A percentile compares a stretch with the other conserved stretches of the same genome.
Evolutionary conservation across 2,329 filamentous ascomycete species (phyloP).

Genomic region (Epichloe elymi): DNA sequence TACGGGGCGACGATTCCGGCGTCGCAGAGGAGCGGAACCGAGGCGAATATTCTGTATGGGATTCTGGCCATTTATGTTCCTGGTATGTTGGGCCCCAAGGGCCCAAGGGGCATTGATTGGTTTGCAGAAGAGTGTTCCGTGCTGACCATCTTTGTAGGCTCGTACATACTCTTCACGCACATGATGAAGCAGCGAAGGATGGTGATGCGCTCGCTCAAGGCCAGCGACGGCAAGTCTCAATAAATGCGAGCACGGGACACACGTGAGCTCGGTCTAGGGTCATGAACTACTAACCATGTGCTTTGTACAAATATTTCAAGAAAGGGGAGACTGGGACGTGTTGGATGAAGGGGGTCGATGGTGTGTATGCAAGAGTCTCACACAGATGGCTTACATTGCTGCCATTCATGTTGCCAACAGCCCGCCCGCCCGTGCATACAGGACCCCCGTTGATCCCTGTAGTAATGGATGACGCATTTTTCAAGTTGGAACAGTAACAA

Average conservation of each 20-base stretch:
- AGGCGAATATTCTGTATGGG: slow-evolving; percentile 47
- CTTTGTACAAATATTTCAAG: neutral
- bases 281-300: neutral
- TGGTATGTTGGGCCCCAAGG: slow-evolving; percentile 37
- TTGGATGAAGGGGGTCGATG: too few species aligned
- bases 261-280: neutral
- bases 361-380: too few species aligned
- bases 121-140: too few species aligned
- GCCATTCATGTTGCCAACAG: too few species aligned
- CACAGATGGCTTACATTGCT: too few species aligned
- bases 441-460: too few species aligned
- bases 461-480: too few species aligned
- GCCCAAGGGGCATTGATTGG: too few species aligned
- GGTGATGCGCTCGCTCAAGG: slow-evolving; percentile 53
- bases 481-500: too few species aligned
- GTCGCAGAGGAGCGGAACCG: slow-evolving; percentile 25
- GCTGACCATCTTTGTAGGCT: slow-evolving; percentile 27
- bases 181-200: slow-evolving; percentile 88
- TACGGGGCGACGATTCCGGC: slow-evolving; percentile 54
- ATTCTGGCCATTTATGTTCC: slow-evolving; percentile 69
- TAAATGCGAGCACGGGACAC: slow-evolving; percentile 8
- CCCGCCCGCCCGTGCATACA: too few species aligned
- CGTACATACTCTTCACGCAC: slow-evolving; percentile 80
- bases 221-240: slow-evolving; percentile 29
- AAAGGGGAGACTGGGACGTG: too few species aligned